Evolutionary conservation across 257 asterid genomes (phyloP).

Genomic region (Knoxia roxburghii): DNA sequence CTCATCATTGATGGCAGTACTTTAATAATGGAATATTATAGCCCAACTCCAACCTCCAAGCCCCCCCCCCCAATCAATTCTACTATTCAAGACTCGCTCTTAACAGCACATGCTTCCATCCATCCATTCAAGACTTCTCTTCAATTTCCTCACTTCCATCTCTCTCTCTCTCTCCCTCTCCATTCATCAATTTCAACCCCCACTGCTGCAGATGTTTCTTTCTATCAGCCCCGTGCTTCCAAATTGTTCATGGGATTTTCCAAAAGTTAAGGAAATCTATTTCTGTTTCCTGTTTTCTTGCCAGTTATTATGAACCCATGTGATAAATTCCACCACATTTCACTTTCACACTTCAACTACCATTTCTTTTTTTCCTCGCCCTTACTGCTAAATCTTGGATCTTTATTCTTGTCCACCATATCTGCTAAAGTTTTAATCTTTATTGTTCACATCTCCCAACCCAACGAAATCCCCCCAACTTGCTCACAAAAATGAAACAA

Average conservation of each 20-base stretch:
- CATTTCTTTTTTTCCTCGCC: constrained; percentile 24
- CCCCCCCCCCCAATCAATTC: constrained; percentile 9
- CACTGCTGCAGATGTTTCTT: not conserved
- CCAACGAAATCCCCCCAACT: constrained; percentile 13
- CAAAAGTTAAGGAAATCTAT: constrained; percentile 16
- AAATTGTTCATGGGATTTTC: constrained; percentile 21
- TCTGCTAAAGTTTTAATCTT: constrained; percentile 39
- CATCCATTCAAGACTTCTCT: constrained; percentile 1
- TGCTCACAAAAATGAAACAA: constrained; percentile 44
- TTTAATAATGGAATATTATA: not conserved
- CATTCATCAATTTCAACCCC: constrained; percentile 4
- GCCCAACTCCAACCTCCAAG: not conserved
- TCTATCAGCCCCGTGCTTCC: constrained; percentile 1
- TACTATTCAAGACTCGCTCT: constrained; percentile 11
- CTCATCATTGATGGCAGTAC: constrained; percentile 14
- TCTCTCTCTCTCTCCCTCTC: not conserved
- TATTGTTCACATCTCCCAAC: constrained; percentile 1
- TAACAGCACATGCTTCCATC: constrained; percentile 24
- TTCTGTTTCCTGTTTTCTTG: constrained; percentile 19
- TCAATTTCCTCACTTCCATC: constrained; percentile 2
- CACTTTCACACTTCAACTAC: constrained; percentile 23
- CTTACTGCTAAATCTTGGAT: constrained; percentile 47
- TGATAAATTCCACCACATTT: constrained; percentile 9
- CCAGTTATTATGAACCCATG: constrained; percentile 12
- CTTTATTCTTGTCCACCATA: constrained; percentile 20